Evolutionary conservation across 2,329 filamentous ascomycete genomes (phyloP), one percentile per base, ranked within the genome.

Genomic region (Ophiostoma triangulosporum): DNA sequence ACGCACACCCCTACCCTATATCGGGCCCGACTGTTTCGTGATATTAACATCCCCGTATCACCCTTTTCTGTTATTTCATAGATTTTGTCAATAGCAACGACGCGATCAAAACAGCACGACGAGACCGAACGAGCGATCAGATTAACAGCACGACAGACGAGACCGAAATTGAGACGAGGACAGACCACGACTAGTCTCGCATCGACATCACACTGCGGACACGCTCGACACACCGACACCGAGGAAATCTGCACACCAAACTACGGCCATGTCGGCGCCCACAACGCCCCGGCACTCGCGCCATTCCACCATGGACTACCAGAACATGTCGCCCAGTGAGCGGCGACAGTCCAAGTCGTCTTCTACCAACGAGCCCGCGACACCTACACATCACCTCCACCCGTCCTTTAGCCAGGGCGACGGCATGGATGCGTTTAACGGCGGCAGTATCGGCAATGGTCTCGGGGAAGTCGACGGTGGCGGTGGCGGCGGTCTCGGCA

Each of bases 401-500:
- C 70, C 68, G 58, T 74, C 72, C 61, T 72, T 72, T 60, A 72
- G 70, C 60, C 72, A 74, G 52, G 59, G 63, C 62, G 33, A 63
- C 40, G 64, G 58, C n/a, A 57, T 61, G 35, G 73, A 67, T 36
- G 66, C 66, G 1, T 70, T 66, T 50, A 65, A 65, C 48, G 57
- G 54, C 29, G 26, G 56, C 32, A 54, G 52, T 6, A 17, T 53
- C 45, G 56, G 51, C 46, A 50, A 32, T 24, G 45, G 26, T 20
- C 49, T 24, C 4, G 43, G 43, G 6, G 26, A n/a, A 20, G 12
- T 36, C 2, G 68, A 66, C 29, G 72, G 66, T 3, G 70, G 65
- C 50, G 64, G 66, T 46, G 70, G 69, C 50, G 79, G 79, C 57
- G 83, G 83, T 8, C 71, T 88, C 57, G 87, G 86, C 31, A 90